Evolutionary conservation across 441 rosid genomes (phyloP), one percentile per base, ranked within the genome.

Genomic region (Mallotus repandus): DNA sequence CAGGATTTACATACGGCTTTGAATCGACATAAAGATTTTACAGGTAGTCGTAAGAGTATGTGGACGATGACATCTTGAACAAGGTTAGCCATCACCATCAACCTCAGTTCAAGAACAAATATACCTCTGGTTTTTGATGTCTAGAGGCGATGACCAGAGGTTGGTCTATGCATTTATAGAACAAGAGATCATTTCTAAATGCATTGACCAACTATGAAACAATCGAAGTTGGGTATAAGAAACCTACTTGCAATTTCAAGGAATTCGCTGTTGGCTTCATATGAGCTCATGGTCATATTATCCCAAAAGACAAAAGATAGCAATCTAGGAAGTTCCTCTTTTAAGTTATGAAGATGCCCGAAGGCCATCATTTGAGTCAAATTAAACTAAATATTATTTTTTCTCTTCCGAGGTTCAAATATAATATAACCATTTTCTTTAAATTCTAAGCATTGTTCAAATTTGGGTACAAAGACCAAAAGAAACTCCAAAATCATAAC

Each of bases 31-130:
- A 64, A 32, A 46, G 68, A 64, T 14, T 64, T 64, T n/a, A n/a
- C 68, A 21, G 68, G 68, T 10, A 64, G 73, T 43, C 72, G 38
- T 13, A 69, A 22, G 13, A 63, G 66, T 15, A 63, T 16, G 50
- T 64, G 22, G 68, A 64, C 3, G 53, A 64, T 9, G 15, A 15
- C 13, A 43, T 64, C 68, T 14, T 43, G 53, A 9, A 64, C 35
- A 41, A 56, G 12, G 29, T 56, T 22, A n/a, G 53, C 19, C 63
- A 56, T 69, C 60, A n/a, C 32, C 29, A 63, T 29, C 45, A 25
- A 56, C 21, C 32, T 29, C 32, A 29, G 32, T 29, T 19, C 53
- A 49, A 49, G 53, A 10, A 49, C 25, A 56, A 21, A 29, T 29
- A 29, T 29, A 56, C 16, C 16, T 10, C 53, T 10, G 53, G 53